A percentile compares a stretch with the other conserved stretches of the same genome.
Conservation (phyloP, 2,329 filamentous ascomycete species). For the Parascedosporium putredinis region DNA sequence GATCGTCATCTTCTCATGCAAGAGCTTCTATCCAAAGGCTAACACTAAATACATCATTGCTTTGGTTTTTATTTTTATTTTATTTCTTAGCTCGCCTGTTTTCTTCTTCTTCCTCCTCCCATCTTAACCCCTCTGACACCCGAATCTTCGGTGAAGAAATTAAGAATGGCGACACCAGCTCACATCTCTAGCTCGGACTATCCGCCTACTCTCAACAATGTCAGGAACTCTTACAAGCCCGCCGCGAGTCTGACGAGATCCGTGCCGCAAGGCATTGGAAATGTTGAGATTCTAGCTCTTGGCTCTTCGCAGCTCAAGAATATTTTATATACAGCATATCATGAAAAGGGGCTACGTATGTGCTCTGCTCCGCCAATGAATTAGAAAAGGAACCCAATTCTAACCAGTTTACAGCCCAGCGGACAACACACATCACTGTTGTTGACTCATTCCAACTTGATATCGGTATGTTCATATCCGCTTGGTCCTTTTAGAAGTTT, state of each 20-base stretch:
- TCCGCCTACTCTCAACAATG: slow-evolving; percentile 3
- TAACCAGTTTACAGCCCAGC: slow-evolving; percentile 3
- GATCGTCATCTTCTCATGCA: not conserved
- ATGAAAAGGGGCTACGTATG: slow-evolving; percentile 6
- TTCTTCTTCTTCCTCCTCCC: not conserved
- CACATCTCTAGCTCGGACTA: not conserved
- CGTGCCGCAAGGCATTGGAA: slow-evolving; percentile 5
- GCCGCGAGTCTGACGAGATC: slow-evolving; percentile 6
- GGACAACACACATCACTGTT: slow-evolving; percentile 2
- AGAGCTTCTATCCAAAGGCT: not conserved
- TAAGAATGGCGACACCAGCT: not conserved
- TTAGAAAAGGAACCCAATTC: not conserved
- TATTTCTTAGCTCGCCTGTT: not conserved
- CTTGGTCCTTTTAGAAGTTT: too few relatives aligned
- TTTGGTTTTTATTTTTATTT: not conserved
- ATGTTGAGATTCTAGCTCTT: not conserved
- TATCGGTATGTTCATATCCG: not conserved
- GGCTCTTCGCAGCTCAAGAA: slow-evolving; percentile 5
- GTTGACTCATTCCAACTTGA: slow-evolving; percentile 1
- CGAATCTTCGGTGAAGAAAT: too few relatives aligned
- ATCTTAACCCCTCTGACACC: not conserved
- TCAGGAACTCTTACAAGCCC: slow-evolving; percentile 5
- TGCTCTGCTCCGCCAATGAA: not conserved
- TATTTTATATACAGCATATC: slow-evolving; percentile 5
- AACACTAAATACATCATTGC: not conserved